Evolutionary conservation across 2,329 filamentous ascomycete species (phyloP).

Genomic region (Phialophora chinensis): DNA sequence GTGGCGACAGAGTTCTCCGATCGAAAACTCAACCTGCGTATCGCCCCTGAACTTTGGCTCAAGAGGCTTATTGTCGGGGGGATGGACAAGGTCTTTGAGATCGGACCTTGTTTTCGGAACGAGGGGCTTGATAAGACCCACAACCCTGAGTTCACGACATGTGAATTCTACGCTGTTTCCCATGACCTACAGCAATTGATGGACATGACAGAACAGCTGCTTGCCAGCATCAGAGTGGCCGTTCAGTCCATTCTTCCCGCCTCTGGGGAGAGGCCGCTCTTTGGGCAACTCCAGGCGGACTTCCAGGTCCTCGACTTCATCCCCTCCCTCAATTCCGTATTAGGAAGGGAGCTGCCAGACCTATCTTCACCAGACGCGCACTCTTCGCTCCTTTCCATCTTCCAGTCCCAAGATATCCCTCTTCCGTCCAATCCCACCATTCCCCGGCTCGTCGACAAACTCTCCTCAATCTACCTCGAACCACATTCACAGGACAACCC

Average conservation of each 20-base stretch:
- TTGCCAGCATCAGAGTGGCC: constrained; percentile 16
- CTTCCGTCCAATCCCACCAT: constrained; percentile 62
- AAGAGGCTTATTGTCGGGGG: constrained; percentile 91
- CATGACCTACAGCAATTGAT: constrained; percentile 56
- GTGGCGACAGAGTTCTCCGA: constrained; percentile 75
- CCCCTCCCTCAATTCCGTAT: constrained; percentile 72
- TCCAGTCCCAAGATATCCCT: constrained; percentile 56
- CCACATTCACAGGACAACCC: constrained; percentile 70
- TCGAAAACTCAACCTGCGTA: constrained; percentile 75
- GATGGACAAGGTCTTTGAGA: constrained; percentile 87
- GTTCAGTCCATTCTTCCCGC: constrained; percentile 1
- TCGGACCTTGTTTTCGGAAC: constrained; percentile 90
- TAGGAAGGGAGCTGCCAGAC: constrained; percentile 70
- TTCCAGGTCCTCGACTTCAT: constrained; percentile 80
- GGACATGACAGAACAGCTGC: constrained; percentile 26
- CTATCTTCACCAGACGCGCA: constrained; percentile 62
- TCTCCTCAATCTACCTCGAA: constrained; percentile 79
- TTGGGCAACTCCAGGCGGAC: constrained; percentile 50
- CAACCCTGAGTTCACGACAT: constrained; percentile 96
- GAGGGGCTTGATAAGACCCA: constrained; percentile 88
- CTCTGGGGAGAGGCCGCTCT: neutral
- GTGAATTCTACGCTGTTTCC: constrained; percentile 94
- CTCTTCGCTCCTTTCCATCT: constrained; percentile 62
- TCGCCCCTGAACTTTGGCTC: constrained; percentile 93
- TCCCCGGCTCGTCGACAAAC: constrained; percentile 78